Conservation (phyloP, 176 grass and related monocot species). For the Puya raimondii region DNA sequence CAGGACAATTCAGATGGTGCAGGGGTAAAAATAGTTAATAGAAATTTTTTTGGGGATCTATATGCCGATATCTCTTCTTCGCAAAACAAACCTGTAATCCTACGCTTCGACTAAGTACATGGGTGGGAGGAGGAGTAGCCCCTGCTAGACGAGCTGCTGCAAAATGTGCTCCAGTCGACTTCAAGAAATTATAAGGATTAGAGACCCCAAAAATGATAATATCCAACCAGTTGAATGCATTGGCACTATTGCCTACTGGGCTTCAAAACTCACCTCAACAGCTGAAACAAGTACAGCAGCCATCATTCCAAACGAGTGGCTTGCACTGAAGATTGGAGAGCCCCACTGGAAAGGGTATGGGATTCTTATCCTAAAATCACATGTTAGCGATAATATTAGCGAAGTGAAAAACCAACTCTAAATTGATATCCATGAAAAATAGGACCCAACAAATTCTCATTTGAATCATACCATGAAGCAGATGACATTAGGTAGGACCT, state of each 20-base stretch:
- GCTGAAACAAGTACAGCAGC: constrained; percentile 96
- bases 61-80: background rate
- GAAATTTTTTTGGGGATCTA: too few species aligned
- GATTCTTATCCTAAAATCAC: constrained; percentile 72
- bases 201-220: background rate
- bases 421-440: background rate
- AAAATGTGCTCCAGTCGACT: constrained; percentile 90
- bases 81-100: constrained; percentile 63
- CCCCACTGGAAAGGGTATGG: constrained; percentile 97
- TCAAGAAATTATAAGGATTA: constrained; percentile 17
- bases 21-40: too few species aligned
- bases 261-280: constrained; percentile 49
- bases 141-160: constrained; percentile 87
- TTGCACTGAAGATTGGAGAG: constrained; percentile 75
- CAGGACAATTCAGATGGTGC: too few species aligned
- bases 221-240: background rate
- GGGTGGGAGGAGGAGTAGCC: constrained; percentile 77
- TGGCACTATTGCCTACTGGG: background rate
- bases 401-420: background rate
- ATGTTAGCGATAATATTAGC: constrained; percentile 17
- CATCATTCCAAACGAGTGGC: constrained; percentile 99
- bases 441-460: background rate
- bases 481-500: constrained; percentile 69
- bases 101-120: constrained; percentile 80
- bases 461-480: constrained; percentile 67